phyloP scores from a whole-genome alignment of 306 rosid genomes.

The Geum urbanum region DNA sequence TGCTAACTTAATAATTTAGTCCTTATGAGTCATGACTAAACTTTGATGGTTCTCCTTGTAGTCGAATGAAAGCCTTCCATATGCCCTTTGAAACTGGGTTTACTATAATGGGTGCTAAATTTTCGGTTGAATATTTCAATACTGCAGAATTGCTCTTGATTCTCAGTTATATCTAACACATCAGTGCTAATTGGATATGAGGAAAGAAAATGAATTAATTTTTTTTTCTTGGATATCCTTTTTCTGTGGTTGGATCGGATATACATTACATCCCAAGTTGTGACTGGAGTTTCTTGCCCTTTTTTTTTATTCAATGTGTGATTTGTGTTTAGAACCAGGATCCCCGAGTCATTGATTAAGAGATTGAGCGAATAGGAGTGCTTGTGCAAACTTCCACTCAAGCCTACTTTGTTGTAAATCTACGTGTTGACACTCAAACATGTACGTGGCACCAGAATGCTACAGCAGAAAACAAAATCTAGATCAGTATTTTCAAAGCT shows the following conservation, averaged over 20 bases:
- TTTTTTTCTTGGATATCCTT: background rate
- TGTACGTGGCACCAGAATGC: constrained; percentile 1
- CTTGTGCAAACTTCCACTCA: background rate
- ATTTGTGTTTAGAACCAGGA: constrained; percentile 5
- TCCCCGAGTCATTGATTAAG: background rate
- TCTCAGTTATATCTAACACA: background rate
- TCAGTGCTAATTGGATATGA: background rate
- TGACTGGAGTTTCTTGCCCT: background rate
- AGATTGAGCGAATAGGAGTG: constrained; percentile 1
- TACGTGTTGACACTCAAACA: background rate
- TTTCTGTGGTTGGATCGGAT: background rate
- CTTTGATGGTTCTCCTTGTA: background rate
- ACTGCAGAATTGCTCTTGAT: background rate
- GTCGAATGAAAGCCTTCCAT: background rate
- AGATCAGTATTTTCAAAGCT: constrained; percentile 1
- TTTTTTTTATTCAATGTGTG: background rate
- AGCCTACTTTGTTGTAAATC: background rate
- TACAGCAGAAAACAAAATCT: constrained; percentile 8
- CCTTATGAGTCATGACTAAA: background rate
- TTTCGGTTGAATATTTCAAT: constrained; percentile 2
- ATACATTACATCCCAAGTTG: background rate
- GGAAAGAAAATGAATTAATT: background rate
- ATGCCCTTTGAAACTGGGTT: constrained; percentile 1
- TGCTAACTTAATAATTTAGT: background rate
- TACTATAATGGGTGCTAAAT: background rate